Percentiles rank a stretch among this genome's conserved stretches.
Conservation (phyloP, 257 asterid genomes). For the Salvia hispanica region DNA sequence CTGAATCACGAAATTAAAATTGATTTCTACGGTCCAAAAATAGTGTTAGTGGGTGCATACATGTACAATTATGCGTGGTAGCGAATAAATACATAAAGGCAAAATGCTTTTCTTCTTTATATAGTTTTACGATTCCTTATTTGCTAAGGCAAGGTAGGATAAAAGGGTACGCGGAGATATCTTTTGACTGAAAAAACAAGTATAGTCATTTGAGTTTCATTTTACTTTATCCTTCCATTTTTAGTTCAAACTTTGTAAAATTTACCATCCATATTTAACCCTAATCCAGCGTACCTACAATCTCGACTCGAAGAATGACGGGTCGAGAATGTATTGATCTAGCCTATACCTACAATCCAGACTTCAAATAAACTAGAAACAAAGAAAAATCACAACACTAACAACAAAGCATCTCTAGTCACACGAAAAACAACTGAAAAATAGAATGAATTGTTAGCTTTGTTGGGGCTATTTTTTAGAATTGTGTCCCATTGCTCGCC, state of each 20-base stretch:
- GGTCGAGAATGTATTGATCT: too few species aligned
- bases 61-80: slow-evolving; percentile 30
- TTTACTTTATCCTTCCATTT: not conserved
- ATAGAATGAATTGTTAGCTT: too few species aligned
- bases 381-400: too few species aligned
- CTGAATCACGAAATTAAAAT: not conserved
- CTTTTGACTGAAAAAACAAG: slow-evolving; percentile 40
- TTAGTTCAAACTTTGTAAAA: not conserved
- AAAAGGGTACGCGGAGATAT: slow-evolving; percentile 20
- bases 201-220: not conserved
- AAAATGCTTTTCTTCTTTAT: slow-evolving; percentile 33
- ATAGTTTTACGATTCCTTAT: slow-evolving; percentile 51
- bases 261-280: too few species aligned
- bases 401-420: too few species aligned
- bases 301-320: too few species aligned
- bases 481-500: too few species aligned
- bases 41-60: slow-evolving; percentile 14
- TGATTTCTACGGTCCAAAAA: slow-evolving; percentile 20
- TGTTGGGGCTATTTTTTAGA: too few species aligned
- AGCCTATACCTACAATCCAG: too few species aligned
- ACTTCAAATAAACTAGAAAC: too few species aligned
- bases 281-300: too few species aligned
- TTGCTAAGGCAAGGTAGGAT: slow-evolving; percentile 52
- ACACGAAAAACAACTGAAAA: too few species aligned
- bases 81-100: slow-evolving; percentile 33